Evolutionary conservation across 2,329 filamentous ascomycete genomes (phyloP).

Genomic region (Trichoderma sp.): DNA sequence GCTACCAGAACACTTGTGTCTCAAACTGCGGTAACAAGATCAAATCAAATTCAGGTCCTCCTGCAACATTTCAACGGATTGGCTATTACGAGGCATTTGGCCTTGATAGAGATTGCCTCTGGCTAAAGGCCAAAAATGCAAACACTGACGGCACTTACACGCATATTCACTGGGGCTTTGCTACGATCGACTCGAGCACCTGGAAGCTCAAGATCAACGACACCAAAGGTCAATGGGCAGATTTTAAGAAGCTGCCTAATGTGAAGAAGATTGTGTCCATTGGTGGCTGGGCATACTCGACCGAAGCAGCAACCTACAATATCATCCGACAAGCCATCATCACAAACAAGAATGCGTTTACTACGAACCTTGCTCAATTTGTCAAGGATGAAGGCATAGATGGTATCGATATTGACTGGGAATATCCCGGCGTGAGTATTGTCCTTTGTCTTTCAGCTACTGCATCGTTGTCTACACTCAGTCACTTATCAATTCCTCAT

Average conservation of each 20-base stretch:
- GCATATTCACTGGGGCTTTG: not conserved
- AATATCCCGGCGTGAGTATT: not conserved
- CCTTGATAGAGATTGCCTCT: not conserved
- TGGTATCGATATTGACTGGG: not conserved
- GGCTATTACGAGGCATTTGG: not conserved
- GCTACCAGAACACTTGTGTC: not conserved
- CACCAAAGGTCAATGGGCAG: not conserved
- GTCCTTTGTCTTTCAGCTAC: fast-evolving
- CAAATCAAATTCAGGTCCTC: not conserved
- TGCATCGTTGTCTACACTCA: not conserved
- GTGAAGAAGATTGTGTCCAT: not conserved
- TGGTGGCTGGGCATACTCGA: not conserved
- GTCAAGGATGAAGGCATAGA: not conserved
- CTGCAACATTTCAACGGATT: not conserved
- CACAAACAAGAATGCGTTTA: not conserved
- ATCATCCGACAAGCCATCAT: not conserved
- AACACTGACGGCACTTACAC: not conserved
- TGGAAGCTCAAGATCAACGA: not conserved
- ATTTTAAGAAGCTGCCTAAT: not conserved
- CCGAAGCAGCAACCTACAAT: not conserved
- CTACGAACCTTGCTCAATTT: not conserved
- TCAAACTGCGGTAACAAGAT: not conserved
- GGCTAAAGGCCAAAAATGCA: not conserved
- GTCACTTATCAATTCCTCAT: not conserved
- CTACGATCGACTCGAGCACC: not conserved